phyloP scores from a whole-genome alignment of 2,329 filamentous ascomycete genomes.

The Neofusicoccum laricinum region DNA sequence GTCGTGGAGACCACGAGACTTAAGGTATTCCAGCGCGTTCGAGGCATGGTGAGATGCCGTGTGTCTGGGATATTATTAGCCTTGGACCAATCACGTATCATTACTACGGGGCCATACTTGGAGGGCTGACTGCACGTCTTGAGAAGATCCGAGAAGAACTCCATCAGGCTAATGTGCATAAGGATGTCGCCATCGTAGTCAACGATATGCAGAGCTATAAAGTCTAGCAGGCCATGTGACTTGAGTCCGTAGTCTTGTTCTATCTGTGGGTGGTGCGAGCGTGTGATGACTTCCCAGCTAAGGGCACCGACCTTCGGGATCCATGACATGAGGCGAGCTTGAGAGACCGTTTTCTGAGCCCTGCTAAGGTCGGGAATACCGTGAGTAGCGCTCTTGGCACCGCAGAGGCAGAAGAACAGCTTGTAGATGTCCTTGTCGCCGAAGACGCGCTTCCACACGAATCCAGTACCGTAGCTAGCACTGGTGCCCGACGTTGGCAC shows the following conservation, averaged over 20 bases:
- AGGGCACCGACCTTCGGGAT: slow-evolving; percentile 52
- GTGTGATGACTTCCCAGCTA: slow-evolving; percentile 54
- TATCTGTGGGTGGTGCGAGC: slow-evolving; percentile 51
- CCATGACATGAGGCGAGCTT: slow-evolving; percentile 59
- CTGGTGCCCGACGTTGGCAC: not conserved
- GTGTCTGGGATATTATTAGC: not conserved
- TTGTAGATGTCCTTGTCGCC: slow-evolving; percentile 58
- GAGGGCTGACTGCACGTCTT: slow-evolving; percentile 28
- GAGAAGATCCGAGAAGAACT: slow-evolving; percentile 57
- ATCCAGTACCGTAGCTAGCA: slow-evolving; percentile 28
- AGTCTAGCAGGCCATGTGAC: slow-evolving; percentile 50
- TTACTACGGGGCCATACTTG: not conserved
- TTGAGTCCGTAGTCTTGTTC: slow-evolving; percentile 42
- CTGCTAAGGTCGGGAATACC: slow-evolving; percentile 41
- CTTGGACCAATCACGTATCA: not conserved
- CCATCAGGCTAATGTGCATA: slow-evolving; percentile 58
- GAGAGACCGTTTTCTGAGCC: slow-evolving; percentile 56
- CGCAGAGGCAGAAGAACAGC: slow-evolving; percentile 55
- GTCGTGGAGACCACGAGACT: slow-evolving; percentile 49
- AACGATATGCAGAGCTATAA: slow-evolving; percentile 55
- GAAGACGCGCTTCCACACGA: slow-evolving; percentile 63
- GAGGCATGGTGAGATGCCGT: slow-evolving; percentile 23
- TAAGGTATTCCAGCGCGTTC: slow-evolving; percentile 52
- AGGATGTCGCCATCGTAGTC: slow-evolving; percentile 55
- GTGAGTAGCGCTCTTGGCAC: slow-evolving; percentile 38